Percentiles rank a stretch among this genome's conserved stretches.
These are phyloP conservation scores for Coelastrella sp. DNA, from an alignment of 139 green algal species.

Conservation along the genomic window DNA sequence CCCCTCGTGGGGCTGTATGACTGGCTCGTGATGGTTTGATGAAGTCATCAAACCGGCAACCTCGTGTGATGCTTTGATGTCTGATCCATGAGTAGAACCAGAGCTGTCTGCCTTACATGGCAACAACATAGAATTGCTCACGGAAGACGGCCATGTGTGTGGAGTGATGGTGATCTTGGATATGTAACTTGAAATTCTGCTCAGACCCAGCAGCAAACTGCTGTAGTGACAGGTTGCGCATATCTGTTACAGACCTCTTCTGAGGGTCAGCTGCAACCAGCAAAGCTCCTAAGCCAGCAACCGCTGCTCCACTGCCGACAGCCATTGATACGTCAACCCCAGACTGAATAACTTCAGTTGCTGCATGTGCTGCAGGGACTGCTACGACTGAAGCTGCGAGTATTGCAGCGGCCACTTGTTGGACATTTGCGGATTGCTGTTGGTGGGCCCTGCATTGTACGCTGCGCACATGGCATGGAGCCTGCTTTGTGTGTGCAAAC, in stretches of 20 bases:
- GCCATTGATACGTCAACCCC: conserved; percentile 59
- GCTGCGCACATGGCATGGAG: conserved; percentile 5
- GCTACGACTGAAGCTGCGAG: conserved; percentile 5
- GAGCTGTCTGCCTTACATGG: too few relatives aligned
- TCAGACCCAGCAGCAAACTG: too few relatives aligned
- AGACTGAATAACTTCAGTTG: conserved; percentile 28
- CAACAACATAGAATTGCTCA: not conserved
- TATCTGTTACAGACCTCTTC: conserved; percentile 64
- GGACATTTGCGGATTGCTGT: conserved; percentile 21
- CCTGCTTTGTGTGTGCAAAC: not conserved
- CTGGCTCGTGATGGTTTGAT: too few relatives aligned
- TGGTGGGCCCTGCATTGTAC: conserved; percentile 35
- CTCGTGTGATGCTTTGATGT: too few relatives aligned
- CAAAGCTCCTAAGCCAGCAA: conserved; percentile 76
- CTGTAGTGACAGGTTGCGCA: not conserved
- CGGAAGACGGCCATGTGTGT: too few relatives aligned
- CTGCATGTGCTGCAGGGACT: conserved; percentile 38
- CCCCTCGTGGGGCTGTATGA: too few relatives aligned
- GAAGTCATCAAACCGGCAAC: too few relatives aligned
- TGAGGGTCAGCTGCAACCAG: conserved; percentile 86
- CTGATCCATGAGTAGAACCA: too few relatives aligned
- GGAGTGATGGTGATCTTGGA: too few relatives aligned
- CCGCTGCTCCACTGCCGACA: conserved; percentile 72
- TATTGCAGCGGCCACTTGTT: conserved; percentile 27
- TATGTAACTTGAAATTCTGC: not conserved